Base-by-base conservation (phyloP, 164 flowering plant species). In the Tetracentron sinense region DNA sequence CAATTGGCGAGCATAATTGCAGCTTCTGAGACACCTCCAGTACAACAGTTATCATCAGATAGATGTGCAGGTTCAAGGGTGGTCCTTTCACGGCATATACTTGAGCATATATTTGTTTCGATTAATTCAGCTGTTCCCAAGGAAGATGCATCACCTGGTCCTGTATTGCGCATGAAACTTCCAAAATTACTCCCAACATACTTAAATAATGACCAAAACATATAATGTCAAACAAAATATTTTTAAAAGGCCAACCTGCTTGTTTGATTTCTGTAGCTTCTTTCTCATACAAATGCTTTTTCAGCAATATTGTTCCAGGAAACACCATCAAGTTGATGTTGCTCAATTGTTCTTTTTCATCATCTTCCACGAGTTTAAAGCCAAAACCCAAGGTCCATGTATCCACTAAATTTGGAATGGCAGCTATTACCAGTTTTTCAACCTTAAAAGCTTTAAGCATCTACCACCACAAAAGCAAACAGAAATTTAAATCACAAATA, bases 321-420 rank as follows among this genome's bases (percentile, higher is more conserved):
- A 94, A 89, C n/a, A 86, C 87, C 97, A 94, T 89, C 69, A 94
- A 75, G 73, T 85, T 94, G 69, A 89, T 73, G 31, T 70, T 68
- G 16, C 68, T 81, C 27, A 91, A 76, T 26, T 69, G 63, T 66
- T 68, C 66, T 62, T 70, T 89, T 70, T 91, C 97, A 49, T 74
- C 63, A 16, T 83, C 80, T 51, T 83, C 83, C 68, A 94, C 56
- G 10, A 67, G 83, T 69, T 65, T 46, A 67, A 88, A 94, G 63
- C 99, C 99, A 73, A 94, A 94, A 51, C 93, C 97, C 33, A 56
- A 31, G 0, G 92, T 88, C 99, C 99, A 94, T 26, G 97, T 94
- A 42, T 88, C 92, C 56, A 94, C 88, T 53, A 91, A 70, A 60
- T 59, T 64, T 21, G 97, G 92, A 63, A 94, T 84, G 27, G 99